Evolutionary conservation across 2,329 filamentous ascomycete species (phyloP), one percentile per base, ranked within the genome.

Genomic region (Neonectria hederae): DNA sequence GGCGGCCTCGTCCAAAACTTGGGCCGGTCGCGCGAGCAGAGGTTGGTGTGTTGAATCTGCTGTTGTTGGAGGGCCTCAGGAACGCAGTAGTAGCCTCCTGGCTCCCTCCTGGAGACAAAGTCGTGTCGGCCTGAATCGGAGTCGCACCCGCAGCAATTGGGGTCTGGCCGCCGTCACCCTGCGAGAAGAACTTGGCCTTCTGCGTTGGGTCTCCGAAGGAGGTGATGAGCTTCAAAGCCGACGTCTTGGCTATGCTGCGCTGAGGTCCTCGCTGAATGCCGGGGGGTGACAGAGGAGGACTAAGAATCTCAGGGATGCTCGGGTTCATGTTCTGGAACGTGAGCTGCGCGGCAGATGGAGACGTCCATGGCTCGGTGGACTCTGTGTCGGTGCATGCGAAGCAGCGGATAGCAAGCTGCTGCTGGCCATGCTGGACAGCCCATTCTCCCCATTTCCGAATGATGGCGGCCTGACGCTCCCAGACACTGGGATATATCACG

Each of bases 361-460:
- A 97, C 21, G 90, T 88, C 94, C 94, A 97, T 1, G 93, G 91
- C 76, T 96, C 93, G 0, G 91, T 89, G 0, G 92, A 91, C 76
- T 97, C 94, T 21, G 91, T 85, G 24, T 92, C 93, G 19, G 93
- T 96, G 77, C 95, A 97, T 53, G 95, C 93, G 77, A 97, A 97
- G 79, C 91, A 98, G 73, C 94, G 86, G 53, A 97, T 96, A 19
- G 96, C 96, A 49, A 99, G 83, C 72, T 97, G 92, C 69, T 96
- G 92, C 73, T 97, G 92, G 17, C 92, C 91, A 72, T 96, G 90
- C 67, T 92, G 90, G 13, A 97, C 90, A 40, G 95, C 93, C 82
- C 92, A 90, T 74, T 97, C 95, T 62, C 96, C 96, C 96, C 96
- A 99, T 82, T 96, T 95, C 71, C 93, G 89, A 67, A 97, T 89